These are phyloP conservation scores for Sporothrix brasiliensis DNA, from an alignment of 2,329 filamentous ascomycete genomes.

Conservation along the genomic window DNA sequence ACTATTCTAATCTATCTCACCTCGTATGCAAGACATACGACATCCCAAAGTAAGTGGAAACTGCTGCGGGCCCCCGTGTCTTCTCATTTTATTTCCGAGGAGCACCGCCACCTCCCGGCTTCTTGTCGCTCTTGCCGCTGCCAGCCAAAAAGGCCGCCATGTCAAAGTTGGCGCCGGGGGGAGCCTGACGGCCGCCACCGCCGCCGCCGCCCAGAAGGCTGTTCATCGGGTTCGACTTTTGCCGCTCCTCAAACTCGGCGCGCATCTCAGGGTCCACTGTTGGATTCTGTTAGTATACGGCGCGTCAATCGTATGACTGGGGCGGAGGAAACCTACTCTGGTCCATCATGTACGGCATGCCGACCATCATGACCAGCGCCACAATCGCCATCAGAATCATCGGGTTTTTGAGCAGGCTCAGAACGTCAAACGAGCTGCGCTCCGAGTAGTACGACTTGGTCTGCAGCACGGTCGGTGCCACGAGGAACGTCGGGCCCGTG, in stretches of 20 bases:
- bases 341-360: constrained; percentile 93
- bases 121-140: constrained; percentile 44
- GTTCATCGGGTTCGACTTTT: constrained; percentile 72
- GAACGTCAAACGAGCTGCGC: constrained; percentile 73
- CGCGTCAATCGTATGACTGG: not conserved
- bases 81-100: constrained; percentile 40
- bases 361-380: constrained; percentile 80
- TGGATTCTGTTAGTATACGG: constrained; percentile 3
- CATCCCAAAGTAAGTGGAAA: not conserved
- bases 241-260: constrained; percentile 88
- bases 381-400: constrained; percentile 94
- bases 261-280: constrained; percentile 95
- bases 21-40: not conserved
- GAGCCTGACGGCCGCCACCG: constrained; percentile 43
- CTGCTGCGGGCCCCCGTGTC: not conserved
- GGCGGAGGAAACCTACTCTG: constrained; percentile 69
- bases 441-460: constrained; percentile 76
- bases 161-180: constrained; percentile 59
- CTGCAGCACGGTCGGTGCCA: constrained; percentile 60
- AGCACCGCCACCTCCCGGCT: constrained; percentile 44
- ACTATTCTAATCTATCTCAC: not conserved
- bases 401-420: constrained; percentile 85
- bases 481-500: constrained; percentile 50
- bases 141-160: constrained; percentile 67
- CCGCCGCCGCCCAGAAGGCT: constrained; percentile 56